These are phyloP conservation scores for Artemisia argyi DNA, from an alignment of 129 eudicot species.

Conservation along the genomic window DNA sequence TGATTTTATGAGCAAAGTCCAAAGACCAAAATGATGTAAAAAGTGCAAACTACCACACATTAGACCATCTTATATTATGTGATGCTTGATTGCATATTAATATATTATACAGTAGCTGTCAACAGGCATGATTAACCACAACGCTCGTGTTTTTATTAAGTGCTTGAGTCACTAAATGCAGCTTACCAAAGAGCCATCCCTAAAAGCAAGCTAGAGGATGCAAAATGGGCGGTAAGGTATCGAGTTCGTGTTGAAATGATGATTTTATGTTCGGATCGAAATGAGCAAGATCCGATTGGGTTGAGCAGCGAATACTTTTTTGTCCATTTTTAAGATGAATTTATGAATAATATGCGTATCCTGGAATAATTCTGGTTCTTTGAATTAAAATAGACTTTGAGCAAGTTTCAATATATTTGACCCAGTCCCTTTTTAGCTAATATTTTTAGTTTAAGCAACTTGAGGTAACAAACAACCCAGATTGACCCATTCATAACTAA, in stretches of 20 bases:
- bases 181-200: background rate
- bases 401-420: background rate
- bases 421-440: background rate
- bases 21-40: background rate
- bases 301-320: background rate
- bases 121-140: background rate
- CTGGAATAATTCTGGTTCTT: too few relatives aligned
- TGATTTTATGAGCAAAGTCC: background rate
- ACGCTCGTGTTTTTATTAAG: background rate
- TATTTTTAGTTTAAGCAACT: background rate
- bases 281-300: background rate
- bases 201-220: background rate
- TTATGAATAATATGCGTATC: background rate
- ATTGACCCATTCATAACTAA: background rate
- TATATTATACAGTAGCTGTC: background rate
- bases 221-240: background rate
- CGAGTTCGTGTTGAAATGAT: background rate
- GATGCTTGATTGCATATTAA: constrained; percentile 2
- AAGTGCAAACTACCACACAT: constrained; percentile 2
- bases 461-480: background rate
- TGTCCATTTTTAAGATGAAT: background rate
- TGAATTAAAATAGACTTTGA: background rate
- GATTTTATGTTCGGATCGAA: background rate
- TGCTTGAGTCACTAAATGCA: background rate
- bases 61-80: background rate